phyloP scores from a whole-genome alignment of 768 basidiomycete species.

The Phlebiopsis gigantea region DNA sequence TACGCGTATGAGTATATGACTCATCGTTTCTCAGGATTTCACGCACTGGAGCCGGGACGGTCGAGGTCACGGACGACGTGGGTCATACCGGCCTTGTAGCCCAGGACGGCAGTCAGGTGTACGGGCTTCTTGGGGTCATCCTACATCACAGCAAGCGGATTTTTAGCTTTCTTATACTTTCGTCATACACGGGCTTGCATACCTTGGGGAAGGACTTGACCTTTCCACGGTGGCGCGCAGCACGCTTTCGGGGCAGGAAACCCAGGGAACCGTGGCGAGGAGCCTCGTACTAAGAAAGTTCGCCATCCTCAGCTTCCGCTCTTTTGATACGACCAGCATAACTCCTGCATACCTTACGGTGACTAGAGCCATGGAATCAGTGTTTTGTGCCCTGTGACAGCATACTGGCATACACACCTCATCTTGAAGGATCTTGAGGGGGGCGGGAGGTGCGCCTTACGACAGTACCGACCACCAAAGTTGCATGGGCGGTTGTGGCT shows the following conservation, averaged over 20 bases:
- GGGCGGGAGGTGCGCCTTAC: conserved; percentile 23
- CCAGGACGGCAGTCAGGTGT: conserved; percentile 96
- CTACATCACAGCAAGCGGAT: conserved; percentile 33
- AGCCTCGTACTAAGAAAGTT: conserved; percentile 76
- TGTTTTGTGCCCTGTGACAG: not conserved
- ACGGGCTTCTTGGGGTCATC: conserved; percentile 99
- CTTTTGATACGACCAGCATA: conserved; percentile 2
- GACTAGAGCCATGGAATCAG: conserved; percentile 44
- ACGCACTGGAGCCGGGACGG: conserved; percentile 97
- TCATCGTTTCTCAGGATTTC: not conserved
- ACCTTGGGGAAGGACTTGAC: conserved; percentile 99
- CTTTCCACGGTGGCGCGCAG: conserved; percentile 96
- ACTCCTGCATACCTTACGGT: conserved; percentile 67
- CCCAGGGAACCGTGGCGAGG: conserved; percentile 98
- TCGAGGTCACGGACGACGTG: conserved; percentile 99
- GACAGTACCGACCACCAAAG: conserved; percentile 3
- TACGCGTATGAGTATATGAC: not conserved
- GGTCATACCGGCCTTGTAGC: conserved; percentile 99
- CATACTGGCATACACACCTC: conserved; percentile 28
- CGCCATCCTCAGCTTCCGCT: conserved; percentile 16
- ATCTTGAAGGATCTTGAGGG: conserved; percentile 27
- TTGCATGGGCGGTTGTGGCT: conserved; percentile 21
- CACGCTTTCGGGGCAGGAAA: conserved; percentile 94
- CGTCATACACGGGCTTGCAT: conserved; percentile 20
- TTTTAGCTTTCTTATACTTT: conserved; percentile 1